Conservation (phyloP, 2,329 filamentous ascomycete species). For the Pseudodiploospora longispora region DNA sequence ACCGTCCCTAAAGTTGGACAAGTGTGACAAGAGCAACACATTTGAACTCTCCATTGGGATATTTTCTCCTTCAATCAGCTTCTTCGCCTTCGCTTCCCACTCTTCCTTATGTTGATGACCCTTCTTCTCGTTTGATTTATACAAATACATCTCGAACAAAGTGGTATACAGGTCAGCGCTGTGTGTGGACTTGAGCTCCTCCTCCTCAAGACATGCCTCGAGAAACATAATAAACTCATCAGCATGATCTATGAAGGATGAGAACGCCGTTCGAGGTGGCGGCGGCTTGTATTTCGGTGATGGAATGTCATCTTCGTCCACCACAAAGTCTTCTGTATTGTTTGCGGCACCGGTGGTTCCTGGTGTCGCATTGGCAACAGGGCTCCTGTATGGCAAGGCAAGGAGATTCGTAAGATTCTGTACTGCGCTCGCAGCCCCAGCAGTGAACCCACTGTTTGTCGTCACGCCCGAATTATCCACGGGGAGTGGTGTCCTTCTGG, state of each 20-base stretch:
- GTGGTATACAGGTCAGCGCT: conserved; percentile 87
- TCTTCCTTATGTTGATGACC: conserved; percentile 58
- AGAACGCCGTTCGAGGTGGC: conserved; percentile 82
- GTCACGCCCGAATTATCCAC: conserved; percentile 27
- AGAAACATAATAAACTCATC: conserved; percentile 88
- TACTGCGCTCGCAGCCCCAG: conserved; percentile 64
- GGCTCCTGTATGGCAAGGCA: conserved; percentile 55
- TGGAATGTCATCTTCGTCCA: conserved; percentile 39
- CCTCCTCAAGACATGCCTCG: conserved; percentile 73
- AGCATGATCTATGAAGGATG: conserved; percentile 90
- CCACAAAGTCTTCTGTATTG: conserved; percentile 44
- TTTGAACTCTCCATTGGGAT: conserved; percentile 90
- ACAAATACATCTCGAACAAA: conserved; percentile 95
- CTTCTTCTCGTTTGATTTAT: conserved; percentile 72
- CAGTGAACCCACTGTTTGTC: conserved; percentile 37
- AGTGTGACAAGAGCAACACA: conserved; percentile 82
- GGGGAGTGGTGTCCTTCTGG: conserved; percentile 50
- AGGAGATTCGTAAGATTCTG: conserved; percentile 80
- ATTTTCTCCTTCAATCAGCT: conserved; percentile 72
- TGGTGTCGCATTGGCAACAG: conserved; percentile 31
- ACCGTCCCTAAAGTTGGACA: conserved; percentile 83
- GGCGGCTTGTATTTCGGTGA: conserved; percentile 64
- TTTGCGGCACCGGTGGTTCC: conserved; percentile 40
- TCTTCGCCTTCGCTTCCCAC: conserved; percentile 89
- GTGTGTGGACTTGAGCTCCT: conserved; percentile 63